Evolutionary conservation across 345 rosid genomes (phyloP).

Genomic region (Citrus sinensis): DNA sequence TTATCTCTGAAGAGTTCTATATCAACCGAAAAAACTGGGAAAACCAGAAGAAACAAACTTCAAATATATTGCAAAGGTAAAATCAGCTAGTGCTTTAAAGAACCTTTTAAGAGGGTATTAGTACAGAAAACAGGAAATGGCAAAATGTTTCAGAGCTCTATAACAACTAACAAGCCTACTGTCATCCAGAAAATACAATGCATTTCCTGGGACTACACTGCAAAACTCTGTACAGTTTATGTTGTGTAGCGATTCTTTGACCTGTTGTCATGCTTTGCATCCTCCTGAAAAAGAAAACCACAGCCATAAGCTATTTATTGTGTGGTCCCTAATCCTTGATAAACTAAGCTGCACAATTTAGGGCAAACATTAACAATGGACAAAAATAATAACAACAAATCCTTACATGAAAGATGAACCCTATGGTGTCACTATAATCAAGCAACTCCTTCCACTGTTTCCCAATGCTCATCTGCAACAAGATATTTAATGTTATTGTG

Average conservation of each 20-base stretch:
- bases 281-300: slow-evolving; percentile 45
- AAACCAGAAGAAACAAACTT: not conserved
- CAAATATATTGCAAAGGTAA: not conserved
- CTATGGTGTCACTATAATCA: slow-evolving; percentile 62
- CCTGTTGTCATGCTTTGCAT: slow-evolving; percentile 62
- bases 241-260: slow-evolving; percentile 58
- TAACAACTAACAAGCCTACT: not conserved
- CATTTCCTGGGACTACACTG: not conserved
- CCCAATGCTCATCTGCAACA: slow-evolving; percentile 73
- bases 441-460: slow-evolving; percentile 88
- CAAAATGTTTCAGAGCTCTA: not conserved
- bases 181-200: not conserved
- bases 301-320: not conserved
- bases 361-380: not conserved
- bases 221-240: slow-evolving; percentile 30
- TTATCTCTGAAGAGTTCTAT: too few species aligned
- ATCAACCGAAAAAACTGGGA: too few species aligned
- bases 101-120: not conserved
- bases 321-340: not conserved
- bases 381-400: not conserved
- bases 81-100: not conserved
- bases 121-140: not conserved
- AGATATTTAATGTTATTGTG: not conserved
- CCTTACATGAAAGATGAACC: slow-evolving; percentile 82
- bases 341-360: not conserved